Conservation (phyloP, 805 yeast species). For the Cyberlindnera sargentensis region DNA sequence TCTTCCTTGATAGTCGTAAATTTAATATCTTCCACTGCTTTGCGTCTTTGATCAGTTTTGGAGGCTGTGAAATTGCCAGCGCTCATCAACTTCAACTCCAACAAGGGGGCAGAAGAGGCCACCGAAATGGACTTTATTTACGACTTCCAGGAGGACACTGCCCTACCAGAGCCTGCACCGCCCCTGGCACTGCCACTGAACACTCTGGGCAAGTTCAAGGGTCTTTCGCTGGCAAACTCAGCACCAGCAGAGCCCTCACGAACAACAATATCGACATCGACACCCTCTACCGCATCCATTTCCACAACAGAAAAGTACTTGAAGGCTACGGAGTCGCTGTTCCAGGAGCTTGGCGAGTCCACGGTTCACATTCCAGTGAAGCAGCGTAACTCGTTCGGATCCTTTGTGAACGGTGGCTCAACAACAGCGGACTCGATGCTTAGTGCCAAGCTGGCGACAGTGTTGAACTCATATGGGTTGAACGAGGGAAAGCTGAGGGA, state of each 20-base stretch:
- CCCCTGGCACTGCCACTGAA: conserved; percentile 32
- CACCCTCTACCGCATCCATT: too few species aligned
- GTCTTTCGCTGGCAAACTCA: conserved; percentile 22
- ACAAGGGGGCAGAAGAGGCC: not conserved
- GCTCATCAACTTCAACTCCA: too few species aligned
- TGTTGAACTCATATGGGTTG: conserved; percentile 27
- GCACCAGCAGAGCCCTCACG: too few species aligned
- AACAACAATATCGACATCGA: conserved; percentile 3
- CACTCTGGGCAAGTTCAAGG: conserved; percentile 29
- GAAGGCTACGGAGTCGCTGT: conserved; percentile 34
- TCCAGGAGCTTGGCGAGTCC: conserved; percentile 14
- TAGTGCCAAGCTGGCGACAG: conserved; percentile 28
- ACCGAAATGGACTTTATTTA: conserved; percentile 23
- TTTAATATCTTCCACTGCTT: too few species aligned
- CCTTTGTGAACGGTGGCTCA: not conserved
- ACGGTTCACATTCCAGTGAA: not conserved
- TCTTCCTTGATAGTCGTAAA: too few species aligned
- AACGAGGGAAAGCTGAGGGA: conserved; percentile 28
- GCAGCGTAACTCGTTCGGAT: too few species aligned
- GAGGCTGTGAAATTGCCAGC: too few species aligned
- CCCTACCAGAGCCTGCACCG: conserved; percentile 32
- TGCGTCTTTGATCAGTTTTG: too few species aligned
- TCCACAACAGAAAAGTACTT: conserved; percentile 42
- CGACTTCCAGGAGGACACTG: conserved; percentile 9
- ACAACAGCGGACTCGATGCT: conserved; percentile 26